A percentile compares a stretch with the other conserved stretches of the same genome.
phyloP scores from a whole-genome alignment of 306 rosid genomes.

The Medicago truncatula region MtrunA17r5.0-ANR NC_053042.1:39313001-39313500 shows the following conservation, averaged over 20 bases:
- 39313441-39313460: slow-evolving; percentile 28
- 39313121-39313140: too few relatives aligned
- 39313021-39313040: too few relatives aligned
- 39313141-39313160: too few relatives aligned
- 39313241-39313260: not conserved
- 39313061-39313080: too few relatives aligned
- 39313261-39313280: not conserved
- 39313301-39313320: not conserved
- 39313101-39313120: too few relatives aligned
- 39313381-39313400: slow-evolving; percentile 13
- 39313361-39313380: not conserved
- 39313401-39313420: slow-evolving; percentile 16
- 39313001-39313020: too few relatives aligned
- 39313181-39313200: not conserved
- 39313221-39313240: not conserved
- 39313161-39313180: not conserved
- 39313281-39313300: not conserved
- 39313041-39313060: too few relatives aligned
- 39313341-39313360: not conserved
- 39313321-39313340: not conserved
- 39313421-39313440: slow-evolving; percentile 13
- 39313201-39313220: not conserved
- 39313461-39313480: slow-evolving; percentile 8
- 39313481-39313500: not conserved
- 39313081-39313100: too few relatives aligned